Base-by-base conservation (phyloP, 176 grass and related monocot genomes). In the Oropetium thomaeum region DNA sequence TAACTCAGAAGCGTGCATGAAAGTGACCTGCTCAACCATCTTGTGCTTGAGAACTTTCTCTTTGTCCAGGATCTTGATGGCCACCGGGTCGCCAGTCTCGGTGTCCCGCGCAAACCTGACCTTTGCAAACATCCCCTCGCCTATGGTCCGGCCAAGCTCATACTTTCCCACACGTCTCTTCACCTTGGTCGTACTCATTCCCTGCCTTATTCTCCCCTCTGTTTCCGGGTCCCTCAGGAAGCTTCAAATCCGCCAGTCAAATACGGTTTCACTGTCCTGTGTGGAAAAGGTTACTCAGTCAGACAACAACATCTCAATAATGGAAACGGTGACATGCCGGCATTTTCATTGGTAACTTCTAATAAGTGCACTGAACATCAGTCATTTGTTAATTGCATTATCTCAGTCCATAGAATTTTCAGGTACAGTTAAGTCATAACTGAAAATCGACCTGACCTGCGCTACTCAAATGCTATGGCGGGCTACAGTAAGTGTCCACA, bases 11-110 rank as follows among this genome's bases (percentile, higher is more conserved):
- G 67, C 4, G 39, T 39, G 29, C 52, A 76, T 55, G 39, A 84
- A 42, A 70, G 34, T 53, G 75, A 99, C 96, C 96, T 99, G 96
- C 73, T 99, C 91, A 7, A 89, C 91, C 77, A 99, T 79, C 78
- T 92, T 99, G 84, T 99, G 89, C 84, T 86, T 99, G 70, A 99
- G 84, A 54, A 99, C 85, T 58, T 95, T 99, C 71, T 99, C 96
- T 68, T 99, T 99, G 25, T 99, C 91, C 1, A 99, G 71, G 48
- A 99, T 99, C 81, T 99, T 99, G 79, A 99, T 95, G 41, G 96
- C 96, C 34, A 99, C 96, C 0, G 91, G 82, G 3, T 99, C 87
- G 5, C 76, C 72, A 0, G 79, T 92, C 76, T 88, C 89, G 1
- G 76, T 80, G 69, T 99, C 85, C 83, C 62, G 94, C 0, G 91